Conservation (phyloP, 2,329 filamentous ascomycete genomes). For the Laburnicola sp. region DNA sequence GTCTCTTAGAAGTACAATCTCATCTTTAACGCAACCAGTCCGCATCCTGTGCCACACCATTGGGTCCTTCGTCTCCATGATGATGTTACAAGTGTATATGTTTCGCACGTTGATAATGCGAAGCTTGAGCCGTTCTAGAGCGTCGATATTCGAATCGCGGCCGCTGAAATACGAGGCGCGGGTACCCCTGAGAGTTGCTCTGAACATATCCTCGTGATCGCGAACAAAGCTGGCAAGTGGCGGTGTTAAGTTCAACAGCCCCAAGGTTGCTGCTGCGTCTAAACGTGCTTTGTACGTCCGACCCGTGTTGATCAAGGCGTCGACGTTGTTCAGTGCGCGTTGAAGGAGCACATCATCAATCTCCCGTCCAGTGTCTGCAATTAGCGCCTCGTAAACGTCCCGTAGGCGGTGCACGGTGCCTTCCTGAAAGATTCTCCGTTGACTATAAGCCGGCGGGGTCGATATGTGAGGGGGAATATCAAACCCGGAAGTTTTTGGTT, state of each 20-base stretch:
- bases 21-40: background rate
- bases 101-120: slow-evolving; percentile 9
- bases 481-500: no score
- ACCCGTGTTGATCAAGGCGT: background rate
- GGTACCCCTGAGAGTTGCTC: background rate
- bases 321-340: background rate
- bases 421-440: background rate
- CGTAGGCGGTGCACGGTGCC: slow-evolving; percentile 1
- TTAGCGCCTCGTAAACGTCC: background rate
- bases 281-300: background rate
- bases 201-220: slow-evolving; percentile 4
- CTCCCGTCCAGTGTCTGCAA: background rate
- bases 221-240: background rate
- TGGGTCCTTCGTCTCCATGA: background rate
- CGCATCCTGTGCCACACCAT: background rate
- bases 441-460: no score
- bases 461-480: no score
- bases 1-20: background rate
- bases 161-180: background rate
- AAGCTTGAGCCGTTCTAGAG: background rate
- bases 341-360: background rate
- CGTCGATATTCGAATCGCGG: background rate
- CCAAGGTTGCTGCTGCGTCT: background rate
- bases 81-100: slow-evolving; percentile 2
- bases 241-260: background rate